These are phyloP conservation scores for Athelia psychrophila DNA, from an alignment of 1,284 basidiomycete genomes.

Conservation along the genomic window DNA sequence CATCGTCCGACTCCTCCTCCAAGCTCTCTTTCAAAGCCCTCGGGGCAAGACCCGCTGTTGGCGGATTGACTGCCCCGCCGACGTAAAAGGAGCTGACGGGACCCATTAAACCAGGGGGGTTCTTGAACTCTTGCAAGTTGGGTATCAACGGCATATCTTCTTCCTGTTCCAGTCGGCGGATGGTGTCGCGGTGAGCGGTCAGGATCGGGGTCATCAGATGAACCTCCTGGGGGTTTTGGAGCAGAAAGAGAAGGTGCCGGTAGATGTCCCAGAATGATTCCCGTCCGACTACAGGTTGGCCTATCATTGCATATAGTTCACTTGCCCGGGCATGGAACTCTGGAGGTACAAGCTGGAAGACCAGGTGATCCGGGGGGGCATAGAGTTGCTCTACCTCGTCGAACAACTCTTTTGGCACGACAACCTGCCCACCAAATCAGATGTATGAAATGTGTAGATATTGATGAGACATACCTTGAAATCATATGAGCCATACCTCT, in stretches of 20 bases:
- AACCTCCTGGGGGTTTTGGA: too few relatives aligned
- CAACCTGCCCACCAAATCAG: constrained; percentile 7
- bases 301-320: constrained; percentile 4
- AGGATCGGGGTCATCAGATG: too few relatives aligned
- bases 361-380: constrained; percentile 19
- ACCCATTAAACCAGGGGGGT: too few relatives aligned
- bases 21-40: too few relatives aligned
- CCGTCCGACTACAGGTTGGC: constrained; percentile 5
- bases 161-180: too few relatives aligned
- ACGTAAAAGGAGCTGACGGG: too few relatives aligned
- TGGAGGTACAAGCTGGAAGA: constrained; percentile 23
- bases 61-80: too few relatives aligned
- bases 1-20: too few relatives aligned
- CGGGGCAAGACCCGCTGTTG: too few relatives aligned
- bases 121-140: too few relatives aligned
- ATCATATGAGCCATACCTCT: constrained; percentile 13
- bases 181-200: too few relatives aligned
- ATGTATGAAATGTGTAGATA: background rate
- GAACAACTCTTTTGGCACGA: constrained; percentile 14
- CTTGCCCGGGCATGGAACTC: constrained; percentile 11
- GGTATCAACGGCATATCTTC: too few relatives aligned
- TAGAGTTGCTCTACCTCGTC: constrained; percentile 16
- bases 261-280: constrained; percentile 13
- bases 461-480: constrained; percentile 22
- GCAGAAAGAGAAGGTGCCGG: background rate